Conservation (phyloP, 192 early-diverging fungal genomes). For the Allomyces arbusculus region DNA sequence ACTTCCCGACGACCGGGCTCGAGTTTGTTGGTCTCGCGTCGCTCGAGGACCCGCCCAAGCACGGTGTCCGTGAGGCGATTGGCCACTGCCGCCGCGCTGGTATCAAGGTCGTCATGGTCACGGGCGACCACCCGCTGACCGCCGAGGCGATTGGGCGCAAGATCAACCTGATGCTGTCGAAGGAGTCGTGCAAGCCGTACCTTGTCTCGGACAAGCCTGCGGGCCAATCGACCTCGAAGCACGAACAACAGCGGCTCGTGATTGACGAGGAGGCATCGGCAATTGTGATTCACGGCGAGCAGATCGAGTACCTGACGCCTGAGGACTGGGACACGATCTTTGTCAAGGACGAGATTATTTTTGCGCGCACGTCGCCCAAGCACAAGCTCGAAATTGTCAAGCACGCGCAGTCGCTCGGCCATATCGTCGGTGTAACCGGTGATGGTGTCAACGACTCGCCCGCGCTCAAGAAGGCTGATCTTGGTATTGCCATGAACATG, state of each 20-base stretch:
- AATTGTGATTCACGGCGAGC: constrained; percentile 82
- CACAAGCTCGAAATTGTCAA: constrained; percentile 54
- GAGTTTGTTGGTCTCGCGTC: constrained; percentile 79
- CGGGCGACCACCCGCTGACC: constrained; percentile 86
- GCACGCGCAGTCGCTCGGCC: constrained; percentile 41
- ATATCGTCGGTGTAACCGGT: constrained; percentile 52
- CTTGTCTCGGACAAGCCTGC: no score
- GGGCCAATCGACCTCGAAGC: no score
- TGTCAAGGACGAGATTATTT: constrained; percentile 81
- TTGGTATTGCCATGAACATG: constrained; percentile 36
- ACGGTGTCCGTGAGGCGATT: constrained; percentile 63
- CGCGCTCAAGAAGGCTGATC: constrained; percentile 51
- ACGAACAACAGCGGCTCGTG: no score
- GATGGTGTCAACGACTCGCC: constrained; percentile 70
- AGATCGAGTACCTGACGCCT: constrained; percentile 55
- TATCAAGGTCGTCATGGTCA: constrained; percentile 93
- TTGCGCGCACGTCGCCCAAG: constrained; percentile 44
- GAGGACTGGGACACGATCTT: constrained; percentile 85
- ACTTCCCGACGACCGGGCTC: constrained; percentile 33
- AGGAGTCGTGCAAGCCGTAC: no score
- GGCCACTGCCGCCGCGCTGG: constrained; percentile 72
- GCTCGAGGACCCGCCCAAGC: constrained; percentile 76
- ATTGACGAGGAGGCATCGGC: constrained; percentile 54
- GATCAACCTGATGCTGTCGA: constrained; percentile 74
- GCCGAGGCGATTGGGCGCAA: constrained; percentile 87